Evolutionary conservation across 2,329 filamentous ascomycete genomes (phyloP), one percentile per base, ranked within the genome.

Genomic region (Paecilomyces sp.): DNA sequence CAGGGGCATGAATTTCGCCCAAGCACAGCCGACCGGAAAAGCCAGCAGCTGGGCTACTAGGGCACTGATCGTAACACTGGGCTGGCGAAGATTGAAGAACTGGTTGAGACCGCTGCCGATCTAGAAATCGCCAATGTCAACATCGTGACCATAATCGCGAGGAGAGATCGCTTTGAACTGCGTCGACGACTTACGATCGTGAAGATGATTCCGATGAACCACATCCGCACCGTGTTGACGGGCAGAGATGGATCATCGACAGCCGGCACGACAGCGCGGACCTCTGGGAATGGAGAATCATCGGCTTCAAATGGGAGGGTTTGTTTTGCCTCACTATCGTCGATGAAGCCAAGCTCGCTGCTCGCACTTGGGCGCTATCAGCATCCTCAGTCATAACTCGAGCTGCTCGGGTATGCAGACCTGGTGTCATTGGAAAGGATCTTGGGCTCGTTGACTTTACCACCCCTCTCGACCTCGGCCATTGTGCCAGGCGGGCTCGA

Each of bases 11-110:
- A 69, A 71, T 60, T 63, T 67, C 9, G 72, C 72, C 73, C 73
- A 75, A 24, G 70, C 70, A 56, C 71, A 72, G 2, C 79, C 79
- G 2, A 80, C 59, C 0, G 78, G 79, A 58, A 77, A 80, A 0
- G 79, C 75, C 4, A 80, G 61, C 41, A 81, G 71, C 58, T 81
- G 79, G 13, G 73, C 72, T 11, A 75, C 73, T 24, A 75, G 63
- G 3, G 72, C 64, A 56, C 68, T 74, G 60, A 75, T 74, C n/a
- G 70, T 74, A 31, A 75, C 71, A 56, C 73, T 75, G 13, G 73
- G 73, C 56, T 74, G 71, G 56, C 73, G 67, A 58, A 75, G 60
- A 58, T 70, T 75, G 63, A 75, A 75, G 59, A 75, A 73, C 57
- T 75, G 73, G 51, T 75, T 75, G 41, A 75, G 62, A 15, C 71